These are phyloP conservation scores for Populus tomentosa DNA, from an alignment of 441 rosid species.

Conservation along the genomic window DNA sequence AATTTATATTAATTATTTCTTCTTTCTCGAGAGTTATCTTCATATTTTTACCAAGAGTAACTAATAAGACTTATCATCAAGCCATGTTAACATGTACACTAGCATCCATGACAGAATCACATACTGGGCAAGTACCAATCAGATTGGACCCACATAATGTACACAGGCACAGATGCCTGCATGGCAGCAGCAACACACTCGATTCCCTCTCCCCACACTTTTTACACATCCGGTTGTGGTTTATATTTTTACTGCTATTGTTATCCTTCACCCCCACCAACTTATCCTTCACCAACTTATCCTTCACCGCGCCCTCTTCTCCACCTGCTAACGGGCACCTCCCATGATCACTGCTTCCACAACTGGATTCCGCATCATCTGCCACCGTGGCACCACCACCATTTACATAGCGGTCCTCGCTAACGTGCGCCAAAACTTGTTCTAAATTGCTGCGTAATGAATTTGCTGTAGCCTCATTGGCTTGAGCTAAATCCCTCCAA, in stretches of 20 bases:
- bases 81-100: slow-evolving; percentile 77
- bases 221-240: slow-evolving; percentile 27
- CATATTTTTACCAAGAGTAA: neutral
- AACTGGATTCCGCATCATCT: slow-evolving; percentile 58
- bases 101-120: slow-evolving; percentile 49
- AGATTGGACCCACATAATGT: slow-evolving; percentile 64
- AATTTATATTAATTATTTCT: neutral
- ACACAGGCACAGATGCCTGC: slow-evolving; percentile 79
- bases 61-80: slow-evolving; percentile 1
- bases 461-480: slow-evolving; percentile 74
- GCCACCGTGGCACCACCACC: slow-evolving; percentile 16
- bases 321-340: slow-evolving; percentile 7
- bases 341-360: slow-evolving; percentile 33
- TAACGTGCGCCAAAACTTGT: slow-evolving; percentile 51
- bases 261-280: no score
- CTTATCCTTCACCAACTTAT: no score
- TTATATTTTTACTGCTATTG: neutral
- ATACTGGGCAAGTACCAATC: slow-evolving; percentile 58
- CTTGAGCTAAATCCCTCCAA: slow-evolving; percentile 69
- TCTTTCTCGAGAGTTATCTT: neutral
- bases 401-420: neutral
- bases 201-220: slow-evolving; percentile 65
- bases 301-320: slow-evolving; percentile 17
- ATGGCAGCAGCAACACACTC: slow-evolving; percentile 72
- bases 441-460: slow-evolving; percentile 56